Conservation (phyloP, 2,329 filamentous ascomycete genomes). For the Xylariaceae sp. region DNA sequence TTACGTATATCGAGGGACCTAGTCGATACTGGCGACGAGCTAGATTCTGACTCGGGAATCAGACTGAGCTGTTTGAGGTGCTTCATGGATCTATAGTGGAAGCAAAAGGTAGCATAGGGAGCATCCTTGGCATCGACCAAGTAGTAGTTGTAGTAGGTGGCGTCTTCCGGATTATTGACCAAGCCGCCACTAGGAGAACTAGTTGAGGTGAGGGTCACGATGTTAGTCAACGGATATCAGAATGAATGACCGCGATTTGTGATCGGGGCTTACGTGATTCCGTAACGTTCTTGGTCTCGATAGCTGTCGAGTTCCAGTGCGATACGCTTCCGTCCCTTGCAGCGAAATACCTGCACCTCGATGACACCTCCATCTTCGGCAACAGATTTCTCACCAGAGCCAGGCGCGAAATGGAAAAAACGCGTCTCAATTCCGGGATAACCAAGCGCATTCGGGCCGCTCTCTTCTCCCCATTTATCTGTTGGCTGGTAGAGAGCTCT, state of each 20-base stretch:
- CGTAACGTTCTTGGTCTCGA: slow-evolving; percentile 45
- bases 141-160: slow-evolving; percentile 48
- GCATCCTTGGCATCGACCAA: slow-evolving; percentile 47
- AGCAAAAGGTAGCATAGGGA: slow-evolving; percentile 50
- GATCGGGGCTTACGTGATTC: slow-evolving; percentile 43
- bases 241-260: not conserved
- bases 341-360: slow-evolving; percentile 49
- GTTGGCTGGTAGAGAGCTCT: slow-evolving; percentile 47
- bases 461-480: slow-evolving; percentile 37
- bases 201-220: not conserved
- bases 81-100: slow-evolving; percentile 52
- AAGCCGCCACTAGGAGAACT: slow-evolving; percentile 51
- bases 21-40: slow-evolving; percentile 5
- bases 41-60: slow-evolving; percentile 32
- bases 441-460: slow-evolving; percentile 32
- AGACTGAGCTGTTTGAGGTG: slow-evolving; percentile 46
- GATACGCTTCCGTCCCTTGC: slow-evolving; percentile 42
- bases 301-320: slow-evolving; percentile 41
- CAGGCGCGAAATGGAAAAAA: slow-evolving; percentile 46
- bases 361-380: slow-evolving; percentile 53
- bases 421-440: slow-evolving; percentile 43
- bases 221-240: slow-evolving; percentile 1
- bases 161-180: slow-evolving; percentile 46
- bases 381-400: slow-evolving; percentile 34
- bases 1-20: not conserved